phyloP scores from a whole-genome alignment of 768 basidiomycete genomes.

The Serendipita sp. region DNA sequence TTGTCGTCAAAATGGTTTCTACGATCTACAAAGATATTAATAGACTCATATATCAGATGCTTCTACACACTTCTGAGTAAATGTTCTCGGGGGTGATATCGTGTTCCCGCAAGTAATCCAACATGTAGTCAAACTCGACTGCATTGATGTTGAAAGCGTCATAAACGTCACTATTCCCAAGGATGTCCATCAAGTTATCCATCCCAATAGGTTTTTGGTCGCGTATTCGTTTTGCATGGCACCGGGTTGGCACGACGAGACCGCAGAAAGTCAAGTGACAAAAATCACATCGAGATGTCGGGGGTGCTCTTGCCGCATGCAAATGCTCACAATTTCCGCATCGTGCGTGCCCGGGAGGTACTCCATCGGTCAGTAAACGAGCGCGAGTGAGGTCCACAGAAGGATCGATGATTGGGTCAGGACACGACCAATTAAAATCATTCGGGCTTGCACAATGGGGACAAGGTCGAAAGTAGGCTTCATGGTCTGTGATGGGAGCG shows the following conservation, averaged over 20 bases:
- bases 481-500: slow-evolving; percentile 46
- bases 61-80: slow-evolving; percentile 47
- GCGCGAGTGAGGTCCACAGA: slow-evolving; percentile 49
- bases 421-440: slow-evolving; percentile 62
- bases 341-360: slow-evolving; percentile 59
- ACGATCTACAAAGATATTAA: not conserved
- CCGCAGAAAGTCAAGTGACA: slow-evolving; percentile 76
- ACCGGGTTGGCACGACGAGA: slow-evolving; percentile 58
- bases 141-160: slow-evolving; percentile 66
- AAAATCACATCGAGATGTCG: slow-evolving; percentile 70
- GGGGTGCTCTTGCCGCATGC: slow-evolving; percentile 53
- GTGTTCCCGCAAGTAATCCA: slow-evolving; percentile 58
- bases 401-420: slow-evolving; percentile 66
- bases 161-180: slow-evolving; percentile 39
- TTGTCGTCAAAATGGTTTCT: not conserved
- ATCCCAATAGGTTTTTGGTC: slow-evolving; percentile 56
- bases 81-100: slow-evolving; percentile 51
- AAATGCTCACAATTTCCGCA: slow-evolving; percentile 77
- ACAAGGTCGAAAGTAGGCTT: slow-evolving; percentile 54
- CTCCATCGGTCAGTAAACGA: slow-evolving; percentile 61
- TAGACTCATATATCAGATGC: not conserved
- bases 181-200: slow-evolving; percentile 53
- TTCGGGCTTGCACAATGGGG: slow-evolving; percentile 61
- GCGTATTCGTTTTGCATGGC: slow-evolving; percentile 39
- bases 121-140: slow-evolving; percentile 68